Percentiles rank a stretch among this genome's conserved stretches.
Evolutionary conservation across 306 rosid species (phyloP).

Genomic region (Prunus campanulata): DNA sequence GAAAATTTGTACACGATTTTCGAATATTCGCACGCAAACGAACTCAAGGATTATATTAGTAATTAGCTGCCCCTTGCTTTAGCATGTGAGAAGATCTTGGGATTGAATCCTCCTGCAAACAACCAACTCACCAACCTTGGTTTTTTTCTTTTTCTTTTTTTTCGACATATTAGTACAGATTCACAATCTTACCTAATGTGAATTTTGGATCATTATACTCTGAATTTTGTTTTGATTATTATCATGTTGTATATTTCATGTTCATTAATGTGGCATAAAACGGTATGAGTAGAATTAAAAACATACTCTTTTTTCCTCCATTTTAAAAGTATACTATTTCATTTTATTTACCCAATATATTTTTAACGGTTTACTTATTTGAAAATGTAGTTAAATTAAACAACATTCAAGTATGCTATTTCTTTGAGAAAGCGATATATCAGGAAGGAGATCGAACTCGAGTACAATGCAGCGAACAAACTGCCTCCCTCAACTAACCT

Average conservation of each 20-base stretch:
- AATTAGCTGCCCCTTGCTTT: not conserved
- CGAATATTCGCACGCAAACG: slow-evolving; percentile 68
- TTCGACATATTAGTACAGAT: not conserved
- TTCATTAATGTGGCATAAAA: not conserved
- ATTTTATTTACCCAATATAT: no score
- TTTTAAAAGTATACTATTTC: no score
- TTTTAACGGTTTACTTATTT: no score
- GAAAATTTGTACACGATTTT: slow-evolving; percentile 30
- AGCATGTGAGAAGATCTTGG: slow-evolving; percentile 50
- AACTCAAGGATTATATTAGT: slow-evolving; percentile 16
- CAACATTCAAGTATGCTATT: no score
- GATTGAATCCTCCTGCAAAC: slow-evolving; percentile 33
- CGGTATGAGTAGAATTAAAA: no score
- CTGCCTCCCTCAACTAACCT: no score
- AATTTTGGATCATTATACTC: not conserved
- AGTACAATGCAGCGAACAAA: no score
- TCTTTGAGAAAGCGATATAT: no score
- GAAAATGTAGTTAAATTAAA: no score
- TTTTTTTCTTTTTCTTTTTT: not conserved
- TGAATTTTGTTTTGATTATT: not conserved
- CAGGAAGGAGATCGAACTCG: no score
- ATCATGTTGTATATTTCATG: not conserved
- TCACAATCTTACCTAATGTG: not conserved
- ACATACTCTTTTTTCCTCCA: no score
- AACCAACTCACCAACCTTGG: not conserved